Evolutionary conservation across 176 grass and related monocot species (phyloP).

Genomic region (Oryza meyeriana): DNA sequence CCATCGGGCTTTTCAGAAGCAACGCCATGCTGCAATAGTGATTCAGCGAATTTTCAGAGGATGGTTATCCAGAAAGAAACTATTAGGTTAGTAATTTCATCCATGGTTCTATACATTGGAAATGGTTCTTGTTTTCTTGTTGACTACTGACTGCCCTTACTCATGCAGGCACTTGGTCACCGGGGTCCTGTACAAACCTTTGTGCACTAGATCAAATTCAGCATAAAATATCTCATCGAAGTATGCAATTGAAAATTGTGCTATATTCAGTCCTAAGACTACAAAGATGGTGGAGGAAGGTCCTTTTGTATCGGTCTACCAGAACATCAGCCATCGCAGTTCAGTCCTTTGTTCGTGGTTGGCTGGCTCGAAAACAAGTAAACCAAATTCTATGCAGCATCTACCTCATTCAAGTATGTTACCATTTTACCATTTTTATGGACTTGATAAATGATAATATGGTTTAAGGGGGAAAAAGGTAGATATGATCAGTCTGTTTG

Average conservation of each 20-base stretch:
- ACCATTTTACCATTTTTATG: not conserved
- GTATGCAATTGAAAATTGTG: conserved; percentile 49
- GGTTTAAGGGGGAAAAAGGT: not conserved
- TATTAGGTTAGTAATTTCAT: conserved; percentile 47
- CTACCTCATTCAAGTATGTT: conserved; percentile 55
- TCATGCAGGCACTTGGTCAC: conserved; percentile 52
- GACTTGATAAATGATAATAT: conserved; percentile 2
- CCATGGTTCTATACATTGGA: conserved; percentile 20
- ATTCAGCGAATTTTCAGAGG: conserved; percentile 53
- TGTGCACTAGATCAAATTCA: conserved; percentile 11
- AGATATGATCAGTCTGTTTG: conserved; percentile 30
- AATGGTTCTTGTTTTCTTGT: conserved; percentile 16
- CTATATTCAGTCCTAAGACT: conserved; percentile 38
- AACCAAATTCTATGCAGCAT: conserved; percentile 23
- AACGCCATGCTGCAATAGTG: conserved; percentile 20
- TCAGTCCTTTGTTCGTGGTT: conserved; percentile 53
- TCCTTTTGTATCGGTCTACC: conserved; percentile 26
- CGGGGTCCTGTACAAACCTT: conserved; percentile 16
- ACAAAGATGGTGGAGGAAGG: conserved; percentile 58
- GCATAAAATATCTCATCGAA: conserved; percentile 16
- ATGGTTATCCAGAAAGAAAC: conserved; percentile 46
- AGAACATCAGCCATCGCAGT: conserved; percentile 41
- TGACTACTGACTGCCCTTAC: not conserved
- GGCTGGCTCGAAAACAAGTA: conserved; percentile 36
- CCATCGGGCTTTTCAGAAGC: conserved; percentile 9